Conservation (phyloP, 2,329 filamentous ascomycete genomes). For the Neurospora sp. region DNA sequence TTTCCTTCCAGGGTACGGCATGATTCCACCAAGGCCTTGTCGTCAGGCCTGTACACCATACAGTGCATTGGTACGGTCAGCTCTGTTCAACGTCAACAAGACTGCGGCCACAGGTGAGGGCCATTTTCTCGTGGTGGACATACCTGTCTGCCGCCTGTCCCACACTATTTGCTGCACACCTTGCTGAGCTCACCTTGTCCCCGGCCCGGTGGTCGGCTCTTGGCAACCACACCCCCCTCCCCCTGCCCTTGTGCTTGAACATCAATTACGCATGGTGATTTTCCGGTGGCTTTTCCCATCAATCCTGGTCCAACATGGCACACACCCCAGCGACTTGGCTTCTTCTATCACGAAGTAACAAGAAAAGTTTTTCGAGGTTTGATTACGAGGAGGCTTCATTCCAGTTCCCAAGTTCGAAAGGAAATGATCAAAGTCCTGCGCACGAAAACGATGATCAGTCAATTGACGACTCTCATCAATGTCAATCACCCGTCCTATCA, state of each 20-base stretch:
- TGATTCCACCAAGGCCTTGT: neutral
- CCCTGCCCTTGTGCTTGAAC: neutral
- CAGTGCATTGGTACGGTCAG: neutral
- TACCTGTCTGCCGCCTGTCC: neutral
- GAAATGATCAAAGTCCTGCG: neutral
- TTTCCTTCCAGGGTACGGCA: neutral
- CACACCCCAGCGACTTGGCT: neutral
- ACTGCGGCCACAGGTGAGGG: neutral
- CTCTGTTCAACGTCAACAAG: neutral
- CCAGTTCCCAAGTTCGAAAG: neutral
- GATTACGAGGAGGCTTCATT: neutral
- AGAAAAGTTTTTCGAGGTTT: neutral
- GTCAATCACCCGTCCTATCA: conserved; percentile 3
- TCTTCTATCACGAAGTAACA: neutral
- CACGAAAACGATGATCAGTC: neutral
- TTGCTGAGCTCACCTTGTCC: neutral
- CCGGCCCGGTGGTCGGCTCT: neutral
- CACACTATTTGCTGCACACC: neutral
- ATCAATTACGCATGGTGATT: neutral
- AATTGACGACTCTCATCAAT: neutral
- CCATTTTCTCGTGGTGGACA: neutral
- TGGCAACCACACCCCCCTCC: neutral
- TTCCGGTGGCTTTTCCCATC: neutral
- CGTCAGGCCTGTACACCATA: neutral
- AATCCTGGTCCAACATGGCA: neutral